Conservation (phyloP, 306 rosid species). For the Dicorynia guianensis region DNA sequence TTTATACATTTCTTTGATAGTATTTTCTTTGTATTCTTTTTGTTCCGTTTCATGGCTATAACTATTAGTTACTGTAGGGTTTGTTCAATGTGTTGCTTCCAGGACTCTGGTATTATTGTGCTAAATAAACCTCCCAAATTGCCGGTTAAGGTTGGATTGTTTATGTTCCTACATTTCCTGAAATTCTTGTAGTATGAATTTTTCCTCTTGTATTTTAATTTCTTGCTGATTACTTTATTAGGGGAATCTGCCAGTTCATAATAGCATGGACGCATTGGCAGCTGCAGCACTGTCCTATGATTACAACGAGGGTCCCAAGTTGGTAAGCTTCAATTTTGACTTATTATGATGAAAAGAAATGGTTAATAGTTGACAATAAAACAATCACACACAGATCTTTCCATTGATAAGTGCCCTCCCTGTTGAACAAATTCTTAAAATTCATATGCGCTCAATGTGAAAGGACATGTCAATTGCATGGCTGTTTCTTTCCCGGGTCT, state of each 20-base stretch:
- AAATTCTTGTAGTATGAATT: conserved; percentile 16
- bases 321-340: conserved; percentile 58
- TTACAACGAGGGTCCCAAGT: conserved; percentile 84
- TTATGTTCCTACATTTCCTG: conserved; percentile 25
- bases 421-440: conserved; percentile 25
- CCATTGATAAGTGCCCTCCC: not conserved
- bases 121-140: conserved; percentile 91
- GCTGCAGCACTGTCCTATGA: conserved; percentile 93
- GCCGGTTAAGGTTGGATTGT: conserved; percentile 85
- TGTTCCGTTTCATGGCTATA: conserved; percentile 18
- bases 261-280: conserved; percentile 96
- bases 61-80: conserved; percentile 24
- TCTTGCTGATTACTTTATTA: conserved; percentile 48
- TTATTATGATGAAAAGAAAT: conserved; percentile 19
- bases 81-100: conserved; percentile 41
- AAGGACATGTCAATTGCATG: conserved; percentile 26
- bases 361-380: conserved; percentile 20
- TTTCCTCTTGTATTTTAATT: conserved; percentile 38
- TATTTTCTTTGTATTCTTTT: conserved; percentile 31
- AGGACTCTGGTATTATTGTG: conserved; percentile 87
- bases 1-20: conserved; percentile 32
- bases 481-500: conserved; percentile 24
- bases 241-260: conserved; percentile 95
- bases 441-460: conserved; percentile 7
- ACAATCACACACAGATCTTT: conserved; percentile 21